Conservation (phyloP, 2,329 filamentous ascomycete species). For the Nigrospora oryzae region DNA sequence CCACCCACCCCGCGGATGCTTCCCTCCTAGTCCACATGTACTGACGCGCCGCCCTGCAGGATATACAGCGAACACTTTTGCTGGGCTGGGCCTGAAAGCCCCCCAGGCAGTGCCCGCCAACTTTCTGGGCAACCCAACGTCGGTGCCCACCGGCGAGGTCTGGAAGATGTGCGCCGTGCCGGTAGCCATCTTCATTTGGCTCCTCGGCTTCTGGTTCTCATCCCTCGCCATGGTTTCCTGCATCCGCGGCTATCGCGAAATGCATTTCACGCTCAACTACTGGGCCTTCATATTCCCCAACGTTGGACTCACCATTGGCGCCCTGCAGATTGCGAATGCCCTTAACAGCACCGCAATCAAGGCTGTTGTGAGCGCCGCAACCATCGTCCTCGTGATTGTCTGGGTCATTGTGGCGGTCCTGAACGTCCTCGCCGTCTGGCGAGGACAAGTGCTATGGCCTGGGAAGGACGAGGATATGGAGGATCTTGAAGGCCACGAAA, state of each 20-base stretch:
- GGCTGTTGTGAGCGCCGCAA: conserved; percentile 40
- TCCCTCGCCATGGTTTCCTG: conserved; percentile 25
- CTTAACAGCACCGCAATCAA: conserved; percentile 36
- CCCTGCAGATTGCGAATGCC: conserved; percentile 39
- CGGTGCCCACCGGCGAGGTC: conserved; percentile 16
- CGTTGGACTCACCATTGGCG: conserved; percentile 45
- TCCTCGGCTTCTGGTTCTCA: conserved; percentile 42
- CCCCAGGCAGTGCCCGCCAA: not conserved
- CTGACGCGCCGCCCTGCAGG: conserved; percentile 13
- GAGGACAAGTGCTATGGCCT: conserved; percentile 37
- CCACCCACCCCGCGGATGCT: not conserved
- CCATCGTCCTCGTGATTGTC: conserved; percentile 37
- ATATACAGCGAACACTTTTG: conserved; percentile 33
- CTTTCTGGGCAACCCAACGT: conserved; percentile 7
- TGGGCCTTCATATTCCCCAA: conserved; percentile 52
- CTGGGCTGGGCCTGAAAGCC: conserved; percentile 30
- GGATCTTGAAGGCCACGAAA: not conserved
- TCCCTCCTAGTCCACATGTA: not conserved
- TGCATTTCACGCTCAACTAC: conserved; percentile 37
- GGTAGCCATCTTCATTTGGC: conserved; percentile 38
- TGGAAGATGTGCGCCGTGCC: conserved; percentile 33
- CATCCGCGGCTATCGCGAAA: conserved; percentile 23
- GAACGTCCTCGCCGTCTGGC: conserved; percentile 33
- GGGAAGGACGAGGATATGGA: conserved; percentile 2
- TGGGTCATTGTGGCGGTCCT: conserved; percentile 38